A percentile compares a stretch with the other conserved stretches of the same genome.
These are phyloP conservation scores for Ligustrum vulgare DNA, from an alignment of 257 asterid genomes.

Conservation along the genomic window DNA sequence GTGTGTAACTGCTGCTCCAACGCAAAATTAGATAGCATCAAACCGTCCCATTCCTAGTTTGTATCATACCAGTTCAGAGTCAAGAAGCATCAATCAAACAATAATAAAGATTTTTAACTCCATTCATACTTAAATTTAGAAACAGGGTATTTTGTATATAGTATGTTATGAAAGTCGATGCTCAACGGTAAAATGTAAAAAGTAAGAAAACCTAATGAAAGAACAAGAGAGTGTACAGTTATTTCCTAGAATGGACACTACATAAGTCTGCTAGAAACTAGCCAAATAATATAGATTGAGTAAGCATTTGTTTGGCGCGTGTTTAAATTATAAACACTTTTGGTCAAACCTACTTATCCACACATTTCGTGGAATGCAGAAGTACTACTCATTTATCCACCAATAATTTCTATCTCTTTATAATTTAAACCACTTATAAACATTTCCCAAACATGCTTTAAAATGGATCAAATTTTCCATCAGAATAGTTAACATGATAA, in stretches of 20 bases:
- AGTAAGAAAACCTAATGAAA: not conserved
- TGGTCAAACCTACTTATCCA: too few relatives aligned
- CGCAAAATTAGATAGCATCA: conserved; percentile 95
- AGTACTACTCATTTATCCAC: too few relatives aligned
- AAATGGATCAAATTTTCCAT: not conserved
- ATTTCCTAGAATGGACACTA: conserved; percentile 2
- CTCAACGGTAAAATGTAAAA: not conserved
- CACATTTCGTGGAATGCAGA: too few relatives aligned
- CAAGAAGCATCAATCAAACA: not conserved
- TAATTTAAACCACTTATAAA: too few relatives aligned
- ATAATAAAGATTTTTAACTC: not conserved
- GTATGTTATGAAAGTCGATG: conserved; percentile 1
- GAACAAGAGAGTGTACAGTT: not conserved
- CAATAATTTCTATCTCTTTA: too few relatives aligned
- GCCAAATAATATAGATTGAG: not conserved
- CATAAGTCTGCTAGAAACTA: not conserved
- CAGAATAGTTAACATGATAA: not conserved
- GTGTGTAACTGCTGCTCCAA: conserved; percentile 92
- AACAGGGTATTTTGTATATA: not conserved
- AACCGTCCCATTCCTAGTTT: conserved; percentile 91
- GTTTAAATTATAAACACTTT: too few relatives aligned
- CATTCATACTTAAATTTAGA: not conserved
- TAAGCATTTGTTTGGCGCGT: not conserved
- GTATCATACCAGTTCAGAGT: conserved; percentile 12
- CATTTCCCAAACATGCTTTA: too few relatives aligned